Conservation (phyloP, 169 alveolate genomes). For the Plasmodium vivax region DNA sequence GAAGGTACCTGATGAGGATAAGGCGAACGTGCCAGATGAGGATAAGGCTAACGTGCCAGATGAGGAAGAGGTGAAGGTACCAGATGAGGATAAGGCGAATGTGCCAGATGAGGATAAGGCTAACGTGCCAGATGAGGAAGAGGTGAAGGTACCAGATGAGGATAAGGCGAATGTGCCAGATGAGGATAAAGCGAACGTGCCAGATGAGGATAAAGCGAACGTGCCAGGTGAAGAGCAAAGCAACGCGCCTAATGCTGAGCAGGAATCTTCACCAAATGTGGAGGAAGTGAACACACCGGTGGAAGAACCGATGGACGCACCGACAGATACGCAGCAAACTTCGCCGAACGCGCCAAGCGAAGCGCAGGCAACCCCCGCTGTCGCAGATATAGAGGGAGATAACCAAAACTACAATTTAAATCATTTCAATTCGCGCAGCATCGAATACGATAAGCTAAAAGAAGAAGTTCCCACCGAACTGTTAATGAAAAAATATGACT, state of each 20-base stretch:
- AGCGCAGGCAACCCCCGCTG: not conserved
- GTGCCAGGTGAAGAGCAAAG: not conserved
- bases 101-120: not conserved
- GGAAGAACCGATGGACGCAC: not conserved
- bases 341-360: not conserved
- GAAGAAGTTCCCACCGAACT: constrained; percentile 62
- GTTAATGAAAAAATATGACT: constrained; percentile 28
- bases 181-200: not conserved
- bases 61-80: not conserved
- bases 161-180: not conserved
- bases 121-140: not conserved
- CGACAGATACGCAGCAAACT: not conserved
- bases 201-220: not conserved
- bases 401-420: constrained; percentile 43
- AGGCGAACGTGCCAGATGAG: not conserved
- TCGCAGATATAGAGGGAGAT: constrained; percentile 6
- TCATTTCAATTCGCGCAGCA: constrained; percentile 64
- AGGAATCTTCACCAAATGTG: not conserved
- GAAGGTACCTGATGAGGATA: not conserved
- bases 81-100: not conserved
- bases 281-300: not conserved
- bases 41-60: not conserved
- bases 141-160: not conserved
- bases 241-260: not conserved
- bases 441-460: constrained; percentile 59